These are phyloP conservation scores for Tylopilus subfusipes DNA, from an alignment of 768 basidiomycete species.

Conservation along the genomic window DNA sequence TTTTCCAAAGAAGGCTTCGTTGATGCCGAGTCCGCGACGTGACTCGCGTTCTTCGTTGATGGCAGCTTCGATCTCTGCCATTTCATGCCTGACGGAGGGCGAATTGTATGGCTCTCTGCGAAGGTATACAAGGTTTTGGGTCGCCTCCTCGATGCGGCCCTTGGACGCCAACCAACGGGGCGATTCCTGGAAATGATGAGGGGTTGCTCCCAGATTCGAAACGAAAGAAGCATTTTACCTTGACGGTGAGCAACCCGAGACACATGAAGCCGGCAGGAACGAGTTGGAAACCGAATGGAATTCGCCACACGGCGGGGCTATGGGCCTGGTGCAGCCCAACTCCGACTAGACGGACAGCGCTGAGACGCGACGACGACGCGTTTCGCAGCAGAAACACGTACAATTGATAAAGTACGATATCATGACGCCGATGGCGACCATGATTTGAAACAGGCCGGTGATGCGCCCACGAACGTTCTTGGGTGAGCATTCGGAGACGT, in stretches of 20 bases:
- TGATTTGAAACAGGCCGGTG: constrained; percentile 83
- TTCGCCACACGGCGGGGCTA: constrained; percentile 57
- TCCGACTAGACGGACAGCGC: constrained; percentile 42
- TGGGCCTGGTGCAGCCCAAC: constrained; percentile 50
- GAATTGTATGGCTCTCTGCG: constrained; percentile 45
- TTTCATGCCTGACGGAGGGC: constrained; percentile 50
- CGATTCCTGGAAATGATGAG: constrained; percentile 49
- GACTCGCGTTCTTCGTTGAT: constrained; percentile 69
- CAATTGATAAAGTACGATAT: constrained; percentile 80
- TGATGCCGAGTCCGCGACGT: constrained; percentile 59
- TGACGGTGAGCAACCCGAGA: constrained; percentile 63
- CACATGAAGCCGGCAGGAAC: constrained; percentile 72
- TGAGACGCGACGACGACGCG: neutral
- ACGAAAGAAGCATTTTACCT: constrained; percentile 32
- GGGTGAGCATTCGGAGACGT: constrained; percentile 83
- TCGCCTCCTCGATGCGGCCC: constrained; percentile 50
- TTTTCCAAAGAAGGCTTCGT: constrained; percentile 74
- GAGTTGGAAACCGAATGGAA: constrained; percentile 73
- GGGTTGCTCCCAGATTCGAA: constrained; percentile 4
- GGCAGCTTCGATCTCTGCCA: constrained; percentile 80
- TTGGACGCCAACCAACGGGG: constrained; percentile 74
- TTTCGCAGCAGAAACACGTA: constrained; percentile 22
- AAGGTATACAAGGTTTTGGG: constrained; percentile 60
- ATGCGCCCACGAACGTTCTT: constrained; percentile 84
- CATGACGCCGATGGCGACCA: constrained; percentile 83